Evolutionary conservation across 75 land plant genomes (phyloP), one percentile per base, ranked within the genome.

Genomic region (Sequoiadendron giganteum): DNA sequence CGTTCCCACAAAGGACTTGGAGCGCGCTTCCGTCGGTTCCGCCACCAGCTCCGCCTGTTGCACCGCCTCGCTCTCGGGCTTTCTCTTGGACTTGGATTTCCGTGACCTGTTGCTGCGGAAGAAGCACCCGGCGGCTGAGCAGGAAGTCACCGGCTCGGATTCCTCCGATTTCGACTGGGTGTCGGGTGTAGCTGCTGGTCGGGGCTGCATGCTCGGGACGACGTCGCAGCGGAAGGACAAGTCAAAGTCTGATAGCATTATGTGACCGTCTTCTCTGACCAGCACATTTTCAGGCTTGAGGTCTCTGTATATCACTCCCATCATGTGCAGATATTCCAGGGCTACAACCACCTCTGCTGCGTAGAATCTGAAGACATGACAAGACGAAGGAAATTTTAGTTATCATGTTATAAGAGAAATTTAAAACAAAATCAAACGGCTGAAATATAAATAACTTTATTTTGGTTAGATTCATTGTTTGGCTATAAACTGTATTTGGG

Each of bases 241-340:
- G 81, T 96, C 96, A 77, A 96, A 96, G 87, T 96, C 97, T 14
- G 97, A 93, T n/a, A 96, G 96, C 93, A 93, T 92, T 77, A 95
- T 91, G 86, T 96, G 97, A 9, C 97, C 97, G 86, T 94, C 94
- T 79, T 90, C 91, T 76, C 93, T 56, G 15, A 96, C 90, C 30
- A 96, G 90, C 18, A 96, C 93, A 56, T 96, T 96, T 84, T 96
- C 97, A 2, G 97, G 97, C 91, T 95, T 95, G 70, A 95, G 87
- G 88, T 95, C 97, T 76, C 96, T 87, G 86, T 95, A 95, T 1
- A 96, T 91, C 21, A 96, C 92, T 2, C 96, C 96, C 94, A 93
- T 94, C 95, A 93, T 92, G 90, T 94, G 96, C 2, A 95, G 95
- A 79, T 96, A 95, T 91, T 96, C 96, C 21, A 96, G 86, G 0